Base-by-base conservation (phyloP, 73 alveolate species). In the Stentor roeselii region DNA sequence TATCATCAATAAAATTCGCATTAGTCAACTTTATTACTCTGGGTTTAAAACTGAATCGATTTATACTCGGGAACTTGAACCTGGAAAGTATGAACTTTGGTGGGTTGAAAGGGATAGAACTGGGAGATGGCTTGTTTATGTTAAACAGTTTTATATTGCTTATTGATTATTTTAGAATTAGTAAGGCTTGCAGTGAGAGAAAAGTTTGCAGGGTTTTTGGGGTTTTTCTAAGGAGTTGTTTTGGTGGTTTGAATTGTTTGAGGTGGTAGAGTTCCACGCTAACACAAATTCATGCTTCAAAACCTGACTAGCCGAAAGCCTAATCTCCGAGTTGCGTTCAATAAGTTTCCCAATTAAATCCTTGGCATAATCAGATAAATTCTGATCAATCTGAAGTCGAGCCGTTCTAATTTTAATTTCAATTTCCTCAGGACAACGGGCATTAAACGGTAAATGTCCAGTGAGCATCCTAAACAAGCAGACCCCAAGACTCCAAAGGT, bases 391-490 rank as follows among this genome's bases (percentile, higher is more conserved):
- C 1, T 76, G 32, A 34, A 76, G 15, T 32, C 39, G 32, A 14
- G 74, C 15, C 38, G n/a, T 76, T 1, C 36, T n/a, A 76, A 76
- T 41, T 27, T 38, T 76, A 27, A 36, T 14, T 15, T 76, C 32
- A 2, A 86, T 2, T 30, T 41, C 59, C 0, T 82, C 77, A 2
- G 59, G 14, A 88, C 76, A 76, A 27, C 76, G 42, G 42, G 88
- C 41, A 76, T 85, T 85, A 77, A 75, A 96, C 0, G 99, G 99
- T n/a, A 99, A 99, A 59, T 92, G 90, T 3, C 99, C 99, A 3
- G 96, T 97, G 36, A 97, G 92, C 99, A 97, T 95, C 89, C 96
- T 99, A 91, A 91, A 97, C 80, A 97, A 93, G 15, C 94, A 84
- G 58, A 91, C 96, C 2, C 99, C 99, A 39, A 96, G 92, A 34